Percentiles rank a stretch among this genome's conserved stretches.
These are phyloP conservation scores for Aspergillus sp. DNA, from an alignment of 2,329 filamentous ascomycete genomes.

Conservation along the genomic window DNA sequence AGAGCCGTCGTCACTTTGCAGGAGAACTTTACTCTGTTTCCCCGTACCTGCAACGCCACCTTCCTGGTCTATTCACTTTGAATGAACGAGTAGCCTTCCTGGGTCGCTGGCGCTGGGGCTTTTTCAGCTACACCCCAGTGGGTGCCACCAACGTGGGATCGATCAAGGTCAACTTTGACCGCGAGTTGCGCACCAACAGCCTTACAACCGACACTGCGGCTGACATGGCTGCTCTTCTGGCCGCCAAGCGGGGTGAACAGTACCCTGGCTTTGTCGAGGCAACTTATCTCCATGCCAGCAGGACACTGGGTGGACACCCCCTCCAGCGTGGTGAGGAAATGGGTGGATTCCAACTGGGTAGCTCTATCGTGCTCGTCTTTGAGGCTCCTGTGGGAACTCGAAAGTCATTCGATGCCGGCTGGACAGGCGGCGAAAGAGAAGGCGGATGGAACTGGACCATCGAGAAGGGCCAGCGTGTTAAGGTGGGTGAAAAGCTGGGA, in stretches of 20 bases:
- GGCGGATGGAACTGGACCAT: conserved; percentile 82
- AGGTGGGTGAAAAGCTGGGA: conserved; percentile 83
- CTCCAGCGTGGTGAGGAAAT: conserved; percentile 89
- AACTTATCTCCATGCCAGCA: conserved; percentile 73
- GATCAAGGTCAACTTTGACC: conserved; percentile 95
- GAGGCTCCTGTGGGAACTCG: conserved; percentile 71
- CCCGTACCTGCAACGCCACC: conserved; percentile 85
- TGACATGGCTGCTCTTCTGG: conserved; percentile 77
- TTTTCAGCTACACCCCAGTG: conserved; percentile 94
- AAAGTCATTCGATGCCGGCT: conserved; percentile 57
- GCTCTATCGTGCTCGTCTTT: conserved; percentile 92
- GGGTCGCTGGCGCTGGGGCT: conserved; percentile 92
- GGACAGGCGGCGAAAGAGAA: conserved; percentile 51
- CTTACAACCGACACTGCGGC: conserved; percentile 89
- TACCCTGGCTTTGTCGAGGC: conserved; percentile 93
- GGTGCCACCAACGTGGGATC: conserved; percentile 96
- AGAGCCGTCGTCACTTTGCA: conserved; percentile 92
- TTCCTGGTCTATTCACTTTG: conserved; percentile 91
- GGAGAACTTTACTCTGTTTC: conserved; percentile 94
- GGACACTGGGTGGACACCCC: conserved; percentile 75
- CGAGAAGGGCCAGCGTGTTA: conserved; percentile 79
- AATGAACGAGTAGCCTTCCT: conserved; percentile 94
- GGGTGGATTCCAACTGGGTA: conserved; percentile 95
- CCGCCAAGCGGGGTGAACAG: conserved; percentile 68
- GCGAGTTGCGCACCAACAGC: conserved; percentile 87